Evolutionary conservation across 768 basidiomycete species (phyloP), one percentile per base, ranked within the genome.

Genomic region (Hericium alpestre): DNA sequence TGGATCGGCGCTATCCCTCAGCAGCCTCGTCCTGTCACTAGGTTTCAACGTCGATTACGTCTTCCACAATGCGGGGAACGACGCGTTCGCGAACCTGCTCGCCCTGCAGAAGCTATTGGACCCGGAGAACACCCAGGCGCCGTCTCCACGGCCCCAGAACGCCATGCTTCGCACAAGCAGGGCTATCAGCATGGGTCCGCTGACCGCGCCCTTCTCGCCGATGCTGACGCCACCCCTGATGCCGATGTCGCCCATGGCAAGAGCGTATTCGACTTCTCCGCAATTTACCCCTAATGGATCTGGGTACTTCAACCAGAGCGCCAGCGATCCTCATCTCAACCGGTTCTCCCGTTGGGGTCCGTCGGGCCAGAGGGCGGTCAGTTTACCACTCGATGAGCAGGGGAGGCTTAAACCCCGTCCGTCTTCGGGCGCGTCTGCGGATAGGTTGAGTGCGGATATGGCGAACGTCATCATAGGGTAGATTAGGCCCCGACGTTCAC

Each of bases 61-160:
- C 13, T 65, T 85, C 58, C 80, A 86, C 66, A 90, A 90, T 64
- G 73, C 89, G n/a, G 89, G 89, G 13, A 92, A 92, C 67, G 84
- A 88, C 59, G 85, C 90, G 3, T 81, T 87, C 64, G 73, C 86
- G 74, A 71, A 73, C 53, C 76, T 92, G 27, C 80, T 86, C 43
- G 80, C 75, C 12, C 72, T 91, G 32, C 89, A 92, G 64, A 73
- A 80, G 63, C 76, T 92, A 40, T 68, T 88, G 12, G 83, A 85
- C 54, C 84, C 82, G 0, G 67, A 69, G 20, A 69, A 70, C 12
- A 77, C 78, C 20, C 60, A 62, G 43, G 49, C 62, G 6, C 71
- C 69, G 32, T 13, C 59, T 8, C 62, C 61, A 23, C 53, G 61
- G 41, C 43, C 20, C 43, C 41, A 25, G 20, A 56, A 58, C 12